Percentiles rank a stretch among this genome's conserved stretches.
phyloP scores from a whole-genome alignment of 164 flowering plant species.

The Piper betle region DNA sequence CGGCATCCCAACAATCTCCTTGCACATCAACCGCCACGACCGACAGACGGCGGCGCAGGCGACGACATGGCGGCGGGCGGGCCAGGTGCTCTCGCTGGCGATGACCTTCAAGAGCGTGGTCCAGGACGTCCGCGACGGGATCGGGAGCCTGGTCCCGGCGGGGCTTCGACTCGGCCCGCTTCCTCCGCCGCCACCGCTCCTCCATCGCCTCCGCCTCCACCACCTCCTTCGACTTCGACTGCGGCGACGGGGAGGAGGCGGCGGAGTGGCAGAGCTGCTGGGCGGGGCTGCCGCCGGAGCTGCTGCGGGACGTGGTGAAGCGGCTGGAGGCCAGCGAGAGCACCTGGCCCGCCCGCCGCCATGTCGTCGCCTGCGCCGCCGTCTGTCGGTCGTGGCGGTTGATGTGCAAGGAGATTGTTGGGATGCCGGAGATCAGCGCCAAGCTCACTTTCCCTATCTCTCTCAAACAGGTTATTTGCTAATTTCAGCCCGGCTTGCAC shows the following conservation, averaged over 20 bases:
- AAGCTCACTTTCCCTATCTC: conserved; percentile 69
- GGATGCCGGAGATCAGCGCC: conserved; percentile 55
- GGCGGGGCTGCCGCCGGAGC: conserved; percentile 64
- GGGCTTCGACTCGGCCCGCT: neutral
- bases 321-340: conserved; percentile 66
- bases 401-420: conserved; percentile 52
- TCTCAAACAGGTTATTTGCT: conserved; percentile 48
- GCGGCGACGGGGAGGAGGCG: neutral
- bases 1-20: conserved; percentile 51
- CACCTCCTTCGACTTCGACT: neutral
- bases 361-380: conserved; percentile 51
- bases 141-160: conserved; percentile 18
- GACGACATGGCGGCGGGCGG: conserved; percentile 44
- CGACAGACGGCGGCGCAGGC: conserved; percentile 60
- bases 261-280: conserved; percentile 21
- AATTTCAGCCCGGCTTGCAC: conserved; percentile 1
- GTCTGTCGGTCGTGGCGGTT: conserved; percentile 71
- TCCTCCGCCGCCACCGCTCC: neutral
- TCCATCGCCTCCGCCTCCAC: conserved; percentile 1
- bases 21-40: conserved; percentile 59
- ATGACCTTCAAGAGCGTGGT: conserved; percentile 9
- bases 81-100: conserved; percentile 41
- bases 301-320: conserved; percentile 51
- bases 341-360: conserved; percentile 57
- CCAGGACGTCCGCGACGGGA: conserved; percentile 8